Conservation (phyloP, 2,329 filamentous ascomycete species). For the Aspergillus nomiae region DNA sequence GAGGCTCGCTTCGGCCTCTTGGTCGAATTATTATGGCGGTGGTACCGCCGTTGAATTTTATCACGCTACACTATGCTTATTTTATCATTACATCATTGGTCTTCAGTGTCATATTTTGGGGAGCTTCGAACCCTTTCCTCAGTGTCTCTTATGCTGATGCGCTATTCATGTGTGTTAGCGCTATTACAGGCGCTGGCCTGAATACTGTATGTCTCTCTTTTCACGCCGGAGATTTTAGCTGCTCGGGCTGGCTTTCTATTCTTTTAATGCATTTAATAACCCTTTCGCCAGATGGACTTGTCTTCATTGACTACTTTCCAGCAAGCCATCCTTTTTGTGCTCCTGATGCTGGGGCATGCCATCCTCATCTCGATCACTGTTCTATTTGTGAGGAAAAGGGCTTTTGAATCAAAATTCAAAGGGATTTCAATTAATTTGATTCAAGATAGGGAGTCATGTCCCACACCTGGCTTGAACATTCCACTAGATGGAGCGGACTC, state of each 20-base stretch:
- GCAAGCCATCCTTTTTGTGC: constrained; percentile 64
- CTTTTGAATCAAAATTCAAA: constrained; percentile 64
- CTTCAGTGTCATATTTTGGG: constrained; percentile 61
- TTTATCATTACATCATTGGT: constrained; percentile 61
- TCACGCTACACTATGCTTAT: constrained; percentile 68
- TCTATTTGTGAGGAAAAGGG: constrained; percentile 60
- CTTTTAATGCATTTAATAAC: constrained; percentile 3
- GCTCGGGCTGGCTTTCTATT: neutral
- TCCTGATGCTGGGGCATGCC: constrained; percentile 67
- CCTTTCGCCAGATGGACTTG: constrained; percentile 43
- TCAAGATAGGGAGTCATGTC: constrained; percentile 11
- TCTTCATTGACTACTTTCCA: constrained; percentile 67
- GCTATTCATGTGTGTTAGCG: constrained; percentile 67
- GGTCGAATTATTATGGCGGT: constrained; percentile 27
- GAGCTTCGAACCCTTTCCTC: constrained; percentile 52
- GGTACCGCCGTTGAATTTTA: constrained; percentile 56
- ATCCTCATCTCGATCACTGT: constrained; percentile 70
- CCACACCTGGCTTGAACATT: neutral
- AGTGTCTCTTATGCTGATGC: constrained; percentile 64
- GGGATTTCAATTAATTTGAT: constrained; percentile 48
- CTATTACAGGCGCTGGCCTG: constrained; percentile 68
- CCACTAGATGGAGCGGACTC: neutral
- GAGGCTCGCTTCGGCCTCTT: constrained; percentile 22
- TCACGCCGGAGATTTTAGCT: neutral
- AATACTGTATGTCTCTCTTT: constrained; percentile 56